Base-by-base conservation (phyloP, 2,329 filamentous ascomycete species). In the Ceratocystis variospora region DNA sequence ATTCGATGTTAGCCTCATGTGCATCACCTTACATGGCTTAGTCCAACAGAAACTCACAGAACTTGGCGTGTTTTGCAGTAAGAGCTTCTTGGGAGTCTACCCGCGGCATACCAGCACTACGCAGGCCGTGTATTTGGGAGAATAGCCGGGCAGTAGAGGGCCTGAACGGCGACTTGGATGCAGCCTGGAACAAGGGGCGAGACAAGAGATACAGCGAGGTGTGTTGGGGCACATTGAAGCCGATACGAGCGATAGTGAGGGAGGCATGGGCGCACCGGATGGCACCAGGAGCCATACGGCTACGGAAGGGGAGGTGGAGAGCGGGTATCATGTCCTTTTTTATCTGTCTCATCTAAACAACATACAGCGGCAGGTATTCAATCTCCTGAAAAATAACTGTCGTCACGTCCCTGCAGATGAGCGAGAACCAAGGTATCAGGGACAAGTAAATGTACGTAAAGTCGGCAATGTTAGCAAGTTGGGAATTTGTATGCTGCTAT, bases 31-130 rank as follows among this genome's bases (percentile, higher is more conserved):
- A 8, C 25, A 1, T 15, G 48, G 48, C 8, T 53, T 8, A 37
- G 8, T 15, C 55, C 3, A 15, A 8, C 28, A 33, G 28, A 15
- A 15, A 37, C 55, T 59, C 31, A 59, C 55, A 37, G 55, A 59
- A 59, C 55, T 59, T 59, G 55, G 55, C 55, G 31, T 59, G 55
- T 31, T 59, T 59, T 25, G 55, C 17, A 7, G 55, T 37, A n/a
- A 59, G 55, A 31, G 55, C 55, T 15, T 59, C 55, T n/a, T 59
- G 55, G 28, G 55, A 59, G 15, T 59, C 55, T n/a, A 1, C 19
- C 12, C 55, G 55, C 15, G 55, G 55, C 28, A 31, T n/a, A 4
- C 15, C 55, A n/a, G 55, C 17, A n/a, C 55, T 19, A 31, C 55
- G 25, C 15, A 33, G 28, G 17, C 4, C 55, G n/a, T 31, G 55